Percentiles rank a stretch among this genome's conserved stretches.
These are phyloP conservation scores for Aspergillus fischeri DNA, from an alignment of 2,329 filamentous ascomycete species.

Conservation along the genomic window DNA sequence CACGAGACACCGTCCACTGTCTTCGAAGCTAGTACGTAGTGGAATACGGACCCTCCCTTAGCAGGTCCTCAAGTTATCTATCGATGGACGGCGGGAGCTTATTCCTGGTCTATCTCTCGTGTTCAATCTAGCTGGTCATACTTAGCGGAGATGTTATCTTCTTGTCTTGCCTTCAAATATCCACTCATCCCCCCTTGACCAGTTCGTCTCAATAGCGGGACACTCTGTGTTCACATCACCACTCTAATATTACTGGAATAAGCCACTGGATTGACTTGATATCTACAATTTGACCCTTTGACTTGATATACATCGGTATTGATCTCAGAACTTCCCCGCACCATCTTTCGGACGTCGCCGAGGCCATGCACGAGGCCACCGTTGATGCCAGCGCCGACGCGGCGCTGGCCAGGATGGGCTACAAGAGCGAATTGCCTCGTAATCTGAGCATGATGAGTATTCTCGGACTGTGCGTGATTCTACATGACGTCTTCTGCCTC, in stretches of 20 bases:
- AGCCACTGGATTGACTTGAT: background rate
- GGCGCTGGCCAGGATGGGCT: conserved; percentile 63
- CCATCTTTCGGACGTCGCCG: background rate
- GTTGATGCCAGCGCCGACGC: conserved; percentile 49
- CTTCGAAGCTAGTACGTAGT: no score
- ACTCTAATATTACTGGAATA: background rate
- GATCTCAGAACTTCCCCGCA: background rate
- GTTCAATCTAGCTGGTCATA: background rate
- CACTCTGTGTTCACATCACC: background rate
- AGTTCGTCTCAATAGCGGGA: background rate
- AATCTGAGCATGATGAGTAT: conserved; percentile 67
- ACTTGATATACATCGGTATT: background rate
- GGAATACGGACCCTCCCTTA: no score
- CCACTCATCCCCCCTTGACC: background rate
- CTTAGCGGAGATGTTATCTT: background rate
- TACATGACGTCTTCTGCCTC: background rate
- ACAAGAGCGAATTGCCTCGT: conserved; percentile 62
- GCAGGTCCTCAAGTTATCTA: background rate
- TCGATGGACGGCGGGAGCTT: background rate
- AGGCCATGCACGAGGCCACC: conserved; percentile 19
- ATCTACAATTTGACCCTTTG: background rate
- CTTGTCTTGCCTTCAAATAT: background rate
- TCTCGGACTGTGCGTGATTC: conserved; percentile 51
- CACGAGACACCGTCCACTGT: background rate
- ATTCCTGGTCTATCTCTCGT: background rate